Base-by-base conservation (phyloP, 2,329 filamentous ascomycete genomes). In the Aureobasidium sp. region DNA sequence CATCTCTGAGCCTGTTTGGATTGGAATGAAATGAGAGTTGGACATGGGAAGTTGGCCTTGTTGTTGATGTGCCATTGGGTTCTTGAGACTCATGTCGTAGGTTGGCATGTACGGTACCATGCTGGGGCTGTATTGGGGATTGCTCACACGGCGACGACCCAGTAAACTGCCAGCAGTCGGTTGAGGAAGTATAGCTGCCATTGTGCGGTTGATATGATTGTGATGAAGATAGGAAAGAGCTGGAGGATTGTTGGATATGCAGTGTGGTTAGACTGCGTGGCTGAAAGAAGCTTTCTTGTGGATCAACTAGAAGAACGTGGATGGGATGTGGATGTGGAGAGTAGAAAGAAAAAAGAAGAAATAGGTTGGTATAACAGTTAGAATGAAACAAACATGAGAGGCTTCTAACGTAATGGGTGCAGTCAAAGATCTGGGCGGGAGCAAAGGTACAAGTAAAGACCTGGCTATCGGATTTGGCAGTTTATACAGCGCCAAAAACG, bases 391-490 rank as follows among this genome's bases (percentile, higher is more conserved):
- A 44, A 40, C 44, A 59, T 49, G 44, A 31, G 27, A 29, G 42
- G 24, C 40, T 49, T 49, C 56, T 59, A 59, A 39, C 56, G 56
- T 59, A 49, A 59, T 59, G 54, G 54, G 54, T n/a, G 37, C 54
- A 47, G 35, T 47, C 37, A 37, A 19, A 39, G 39, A 42, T 42
- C 35, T 42, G 9, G 42, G 42, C 31, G 54, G 54, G 54, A 58
- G 54, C 54, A 47, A 58, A 47, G 54, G 42, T 45, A 47, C 54
- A 59, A 31, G 39, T 39, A 29, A 59, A 59, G 56, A 59, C 56
- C 56, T 59, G 56, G 56, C 56, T 59, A 40, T 59, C 56, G 56
- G 56, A 59, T 59, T 49, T 59, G 56, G 56, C 44, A 59, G 44
- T 59, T 49, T 29, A 40, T 59, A 49, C 56, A 59, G 33, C 45